Base-by-base conservation (phyloP, 140 eudicot species). In the Erigeron philadelphicus region DNA sequence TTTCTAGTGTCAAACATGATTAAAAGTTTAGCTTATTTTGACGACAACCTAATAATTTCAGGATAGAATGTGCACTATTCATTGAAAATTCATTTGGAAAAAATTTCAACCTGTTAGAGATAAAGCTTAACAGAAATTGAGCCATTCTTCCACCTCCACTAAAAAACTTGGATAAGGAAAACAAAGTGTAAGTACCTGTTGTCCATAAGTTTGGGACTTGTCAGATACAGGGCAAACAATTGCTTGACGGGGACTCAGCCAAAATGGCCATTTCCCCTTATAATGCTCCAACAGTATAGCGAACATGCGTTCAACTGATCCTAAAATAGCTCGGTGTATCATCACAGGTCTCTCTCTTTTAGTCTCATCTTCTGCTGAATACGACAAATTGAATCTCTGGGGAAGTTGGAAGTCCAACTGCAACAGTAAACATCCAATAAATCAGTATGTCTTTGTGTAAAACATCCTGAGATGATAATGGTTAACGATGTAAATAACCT, bases 331-430 rank as follows among this genome's bases (percentile, higher is more conserved):
- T 60, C 97, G 72, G 81, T 94, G 99, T 31, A 94, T 87, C 90
- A 94, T 94, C 8, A 94, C 99, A 45, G 99, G 97, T 57, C 89
- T 87, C 82, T 94, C 99, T 80, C 84, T 75, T 83, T 89, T 94
- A 45, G 66, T 79, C 71, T 94, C 99, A 25, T 94, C 99, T 80
- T 94, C 97, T 0, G 95, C 95, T 50, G 95, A 81, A 82, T 87
- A 94, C 1, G 95, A 42, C 61, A 94, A 64, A 53, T 89, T 85
- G 83, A 94, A 94, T 48, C 95, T 87, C 64, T 77, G 31, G 9
- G 97, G 97, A 8, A 89, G 97, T 73, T 93, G 99, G 71, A 93
- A 93, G 75, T 93, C 99, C 82, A 93, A 80, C 99, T 93, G 89
- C 64, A 79, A 64, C 18, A 19, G 67, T 8, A 72, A 76, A 46